These are phyloP conservation scores for Penicillium sp. DNA, from an alignment of 2,329 filamentous ascomycete genomes.

Conservation along the genomic window DNA sequence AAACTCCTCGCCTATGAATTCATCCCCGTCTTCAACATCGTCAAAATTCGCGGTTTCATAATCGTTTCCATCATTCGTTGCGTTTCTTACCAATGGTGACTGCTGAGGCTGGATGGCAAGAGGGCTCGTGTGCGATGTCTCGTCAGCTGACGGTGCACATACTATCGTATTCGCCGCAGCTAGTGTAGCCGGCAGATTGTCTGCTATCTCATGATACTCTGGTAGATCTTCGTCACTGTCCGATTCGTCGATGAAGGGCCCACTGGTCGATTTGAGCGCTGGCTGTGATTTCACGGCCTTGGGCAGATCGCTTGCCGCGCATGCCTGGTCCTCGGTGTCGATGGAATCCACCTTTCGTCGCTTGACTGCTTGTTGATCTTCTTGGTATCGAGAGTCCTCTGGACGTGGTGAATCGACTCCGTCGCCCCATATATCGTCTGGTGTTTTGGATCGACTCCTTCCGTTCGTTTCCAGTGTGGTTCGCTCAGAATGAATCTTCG, in stretches of 20 bases:
- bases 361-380: constrained; percentile 28
- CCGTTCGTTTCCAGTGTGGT: not conserved
- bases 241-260: constrained; percentile 31
- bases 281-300: constrained; percentile 4
- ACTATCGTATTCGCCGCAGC: not conserved
- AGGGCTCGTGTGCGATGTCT: constrained; percentile 10
- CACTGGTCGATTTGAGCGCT: not conserved
- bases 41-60: constrained; percentile 52
- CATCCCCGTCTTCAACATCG: constrained; percentile 57
- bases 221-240: constrained; percentile 50
- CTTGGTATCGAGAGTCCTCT: constrained; percentile 27
- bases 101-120: constrained; percentile 16
- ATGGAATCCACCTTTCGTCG: constrained; percentile 27
- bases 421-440: constrained; percentile 32
- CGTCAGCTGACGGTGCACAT: constrained; percentile 4
- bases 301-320: not conserved
- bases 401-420: constrained; percentile 14
- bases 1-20: constrained; percentile 58
- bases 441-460: constrained; percentile 23
- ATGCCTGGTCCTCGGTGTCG: not conserved
- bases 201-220: constrained; percentile 19
- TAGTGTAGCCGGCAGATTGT: constrained; percentile 1
- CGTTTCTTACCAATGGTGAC: constrained; percentile 47
- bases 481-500: constrained; percentile 3
- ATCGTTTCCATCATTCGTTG: constrained; percentile 39